Evolutionary conservation across 495 filamentous ascomycete genomes (phyloP), one percentile per base, ranked within the genome.

Genomic region (Trichoderma virens): DNA sequence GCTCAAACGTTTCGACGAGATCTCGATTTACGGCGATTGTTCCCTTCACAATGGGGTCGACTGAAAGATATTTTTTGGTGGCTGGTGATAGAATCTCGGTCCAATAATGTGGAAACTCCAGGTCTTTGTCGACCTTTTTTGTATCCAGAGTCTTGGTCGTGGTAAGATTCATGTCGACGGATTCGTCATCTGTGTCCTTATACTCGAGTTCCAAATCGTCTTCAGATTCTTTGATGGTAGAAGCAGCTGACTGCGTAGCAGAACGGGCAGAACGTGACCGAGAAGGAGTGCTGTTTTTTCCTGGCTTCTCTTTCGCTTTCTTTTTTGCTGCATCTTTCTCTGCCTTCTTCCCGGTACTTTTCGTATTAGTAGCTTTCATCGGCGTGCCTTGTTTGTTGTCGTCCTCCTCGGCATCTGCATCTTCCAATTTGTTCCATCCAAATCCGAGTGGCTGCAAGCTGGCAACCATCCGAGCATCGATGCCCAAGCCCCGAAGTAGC

Each of bases 71-170:
- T 60, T 86, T 88, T 67, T 90, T 82, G 3, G 90, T 90, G 16
- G 88, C 79, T 0, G 92, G 87, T 0, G 91, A 97, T 18, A 92
- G 79, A 23, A 91, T 87, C 70, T 99, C 94, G 3, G 88, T 87
- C 94, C 95, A 99, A 75, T 97, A 99, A 64, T 87, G 89, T 2
- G 95, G 94, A 69, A 88, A 90, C 28, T 84, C 84, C 18, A 96
- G 79, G 64, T 93, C 91, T 9, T 75, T 77, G 67, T 96, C 91
- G 68, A 85, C 83, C 27, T 63, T 59, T 27, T 72, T 78, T 60
- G 65, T 41, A 61, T 65, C 66, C 25, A 41, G 14, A 39, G 35
- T 59, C 27, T 41, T 41, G 23, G 34, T 73, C 51, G 72, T 65
- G n/a, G 68, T 63, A 28, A 68, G 68, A 7, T 69, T 66, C 7